These are phyloP conservation scores for Penicillium antarcticum DNA, from an alignment of 495 filamentous ascomycete genomes.

Conservation along the genomic window DNA sequence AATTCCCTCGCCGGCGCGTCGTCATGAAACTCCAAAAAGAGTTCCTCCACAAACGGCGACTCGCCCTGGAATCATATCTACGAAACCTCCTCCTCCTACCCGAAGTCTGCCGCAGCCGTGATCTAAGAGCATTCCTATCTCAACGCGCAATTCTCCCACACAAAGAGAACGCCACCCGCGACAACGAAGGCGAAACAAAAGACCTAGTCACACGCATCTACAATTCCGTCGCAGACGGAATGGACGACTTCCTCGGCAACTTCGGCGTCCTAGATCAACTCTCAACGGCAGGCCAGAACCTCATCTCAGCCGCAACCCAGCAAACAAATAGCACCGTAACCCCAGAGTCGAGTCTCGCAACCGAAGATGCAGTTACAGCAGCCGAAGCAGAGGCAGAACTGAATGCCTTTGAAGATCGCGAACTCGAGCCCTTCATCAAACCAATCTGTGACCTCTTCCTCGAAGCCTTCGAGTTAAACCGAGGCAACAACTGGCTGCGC, in stretches of 20 bases:
- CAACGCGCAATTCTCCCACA: conserved; percentile 71
- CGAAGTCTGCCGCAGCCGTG: conserved; percentile 89
- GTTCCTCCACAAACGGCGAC: conserved; percentile 83
- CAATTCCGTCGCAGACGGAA: conserved; percentile 92
- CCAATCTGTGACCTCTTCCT: conserved; percentile 98
- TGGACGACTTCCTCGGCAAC: conserved; percentile 96
- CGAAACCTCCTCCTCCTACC: conserved; percentile 79
- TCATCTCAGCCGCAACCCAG: conserved; percentile 82
- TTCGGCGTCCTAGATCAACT: conserved; percentile 95
- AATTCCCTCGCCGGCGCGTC: conserved; percentile 87
- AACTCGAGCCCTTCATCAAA: conserved; percentile 93
- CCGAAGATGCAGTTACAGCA: conserved; percentile 62
- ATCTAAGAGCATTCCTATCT: conserved; percentile 89
- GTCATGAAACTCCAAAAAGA: conserved; percentile 96
- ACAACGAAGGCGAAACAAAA: conserved; percentile 59
- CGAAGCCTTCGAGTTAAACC: conserved; percentile 91
- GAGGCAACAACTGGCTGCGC: conserved; percentile 89
- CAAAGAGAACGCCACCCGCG: conserved; percentile 53
- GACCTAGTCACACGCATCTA: conserved; percentile 95
- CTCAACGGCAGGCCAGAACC: conserved; percentile 85
- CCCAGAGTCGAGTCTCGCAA: conserved; percentile 36
- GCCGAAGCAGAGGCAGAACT: conserved; percentile 95
- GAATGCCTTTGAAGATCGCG: conserved; percentile 85
- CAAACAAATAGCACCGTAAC: conserved; percentile 55
- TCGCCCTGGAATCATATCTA: conserved; percentile 82